Percentiles rank a stretch among this genome's conserved stretches.
Conservation (phyloP, 2,329 filamentous ascomycete species). For the Arthroderma sp. region DNA sequence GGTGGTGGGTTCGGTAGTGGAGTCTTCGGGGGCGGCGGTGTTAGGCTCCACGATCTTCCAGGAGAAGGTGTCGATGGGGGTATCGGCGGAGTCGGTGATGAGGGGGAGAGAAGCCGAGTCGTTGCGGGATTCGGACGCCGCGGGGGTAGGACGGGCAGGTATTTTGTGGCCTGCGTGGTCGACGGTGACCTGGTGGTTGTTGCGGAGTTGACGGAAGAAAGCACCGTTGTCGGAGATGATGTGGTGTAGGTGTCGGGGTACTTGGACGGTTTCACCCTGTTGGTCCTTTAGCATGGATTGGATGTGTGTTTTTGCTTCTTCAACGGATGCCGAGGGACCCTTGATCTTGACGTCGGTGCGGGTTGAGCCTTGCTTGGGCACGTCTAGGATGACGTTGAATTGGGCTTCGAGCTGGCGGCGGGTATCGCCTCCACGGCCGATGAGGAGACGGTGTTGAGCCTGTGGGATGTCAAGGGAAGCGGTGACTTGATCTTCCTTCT, state of each 20-base stretch:
- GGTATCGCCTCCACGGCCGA: conserved; percentile 80
- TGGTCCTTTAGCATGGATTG: conserved; percentile 64
- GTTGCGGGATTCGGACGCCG: conserved; percentile 31
- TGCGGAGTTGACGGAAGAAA: conserved; percentile 82
- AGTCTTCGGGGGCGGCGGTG: conserved; percentile 15
- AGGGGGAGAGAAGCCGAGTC: conserved; percentile 58
- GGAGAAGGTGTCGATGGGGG: conserved; percentile 56
- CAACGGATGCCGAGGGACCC: conserved; percentile 65
- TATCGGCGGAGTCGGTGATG: conserved; percentile 73
- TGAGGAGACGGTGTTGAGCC: conserved; percentile 81
- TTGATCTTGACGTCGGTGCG: conserved; percentile 77
- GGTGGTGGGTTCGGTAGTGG: conserved; percentile 27
- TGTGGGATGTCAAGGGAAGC: conserved; percentile 70
- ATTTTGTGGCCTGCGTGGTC: conserved; percentile 74
- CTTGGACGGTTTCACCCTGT: conserved; percentile 72
- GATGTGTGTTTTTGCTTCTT: conserved; percentile 79
- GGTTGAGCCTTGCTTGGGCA: conserved; percentile 76
- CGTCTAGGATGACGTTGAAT: conserved; percentile 77
- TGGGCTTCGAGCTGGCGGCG: conserved; percentile 75
- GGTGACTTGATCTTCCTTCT: conserved; percentile 71
- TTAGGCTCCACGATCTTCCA: conserved; percentile 64
- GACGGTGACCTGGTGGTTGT: conserved; percentile 76
- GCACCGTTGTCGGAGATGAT: conserved; percentile 69
- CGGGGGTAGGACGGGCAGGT: conserved; percentile 53
- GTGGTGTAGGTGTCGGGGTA: conserved; percentile 76